A percentile compares a stretch with the other conserved stretches of the same genome.
Evolutionary conservation across 2,329 filamentous ascomycete genomes (phyloP).

Genomic region (Ploettnerulaceae sp.): DNA sequence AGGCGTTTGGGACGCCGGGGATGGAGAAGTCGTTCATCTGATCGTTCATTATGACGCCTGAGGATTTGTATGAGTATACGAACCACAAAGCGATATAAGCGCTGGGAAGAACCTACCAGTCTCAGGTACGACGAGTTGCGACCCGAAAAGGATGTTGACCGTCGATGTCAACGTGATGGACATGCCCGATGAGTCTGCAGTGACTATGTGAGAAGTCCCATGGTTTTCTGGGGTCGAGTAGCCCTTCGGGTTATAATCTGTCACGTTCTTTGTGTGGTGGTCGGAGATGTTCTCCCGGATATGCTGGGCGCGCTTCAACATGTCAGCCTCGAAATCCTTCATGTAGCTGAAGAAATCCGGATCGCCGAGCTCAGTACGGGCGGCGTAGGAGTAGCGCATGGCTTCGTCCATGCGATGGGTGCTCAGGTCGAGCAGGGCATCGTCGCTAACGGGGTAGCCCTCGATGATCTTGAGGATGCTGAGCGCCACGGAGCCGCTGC

Average conservation of each 20-base stretch:
- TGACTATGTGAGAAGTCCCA: slow-evolving; percentile 69
- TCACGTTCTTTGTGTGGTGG: slow-evolving; percentile 62
- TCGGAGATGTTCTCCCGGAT: slow-evolving; percentile 69
- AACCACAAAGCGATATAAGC: too few species aligned
- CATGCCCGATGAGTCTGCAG: slow-evolving; percentile 68
- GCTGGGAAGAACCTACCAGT: slow-evolving; percentile 54
- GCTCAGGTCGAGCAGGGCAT: slow-evolving; percentile 51
- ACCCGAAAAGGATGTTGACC: slow-evolving; percentile 82
- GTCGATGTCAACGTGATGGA: slow-evolving; percentile 81
- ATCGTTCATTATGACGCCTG: slow-evolving; percentile 44
- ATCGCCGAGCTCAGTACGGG: slow-evolving; percentile 76
- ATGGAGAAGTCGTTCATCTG: slow-evolving; percentile 82
- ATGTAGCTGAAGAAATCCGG: slow-evolving; percentile 67
- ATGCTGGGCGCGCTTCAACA: slow-evolving; percentile 59
- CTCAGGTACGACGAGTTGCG: slow-evolving; percentile 69
- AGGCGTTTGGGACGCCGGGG: slow-evolving; percentile 70
- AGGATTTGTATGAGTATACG: too few species aligned
- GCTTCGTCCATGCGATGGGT: slow-evolving; percentile 83
- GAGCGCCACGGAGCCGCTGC: slow-evolving; percentile 66
- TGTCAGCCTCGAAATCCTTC: slow-evolving; percentile 56
- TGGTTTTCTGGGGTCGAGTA: slow-evolving; percentile 64
- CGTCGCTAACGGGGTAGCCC: slow-evolving; percentile 48
- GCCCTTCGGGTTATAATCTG: slow-evolving; percentile 66
- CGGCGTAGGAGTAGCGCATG: slow-evolving; percentile 82
- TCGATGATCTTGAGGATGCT: slow-evolving; percentile 74